A percentile compares a stretch with the other conserved stretches of the same genome.
Conservation (phyloP, 192 early-diverging fungal species). For the Linnemannia schmuckeri region DNA sequence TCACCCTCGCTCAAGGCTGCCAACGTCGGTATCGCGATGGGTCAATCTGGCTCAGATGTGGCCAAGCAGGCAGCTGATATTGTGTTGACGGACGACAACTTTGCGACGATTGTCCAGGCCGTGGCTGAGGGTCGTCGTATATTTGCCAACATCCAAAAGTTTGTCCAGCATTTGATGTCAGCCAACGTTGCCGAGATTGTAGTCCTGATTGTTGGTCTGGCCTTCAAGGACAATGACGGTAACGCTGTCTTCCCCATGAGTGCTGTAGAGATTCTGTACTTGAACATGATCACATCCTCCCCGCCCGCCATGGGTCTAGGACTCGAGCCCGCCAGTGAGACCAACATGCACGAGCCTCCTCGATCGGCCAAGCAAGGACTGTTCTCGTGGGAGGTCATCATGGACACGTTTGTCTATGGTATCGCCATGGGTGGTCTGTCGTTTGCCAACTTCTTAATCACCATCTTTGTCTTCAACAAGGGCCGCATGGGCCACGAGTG, state of each 20-base stretch:
- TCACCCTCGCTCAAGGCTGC: slow-evolving; percentile 78
- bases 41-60: slow-evolving; percentile 90
- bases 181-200: slow-evolving; percentile 81
- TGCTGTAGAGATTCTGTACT: slow-evolving; percentile 82
- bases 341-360: slow-evolving; percentile 80
- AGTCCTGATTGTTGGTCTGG: slow-evolving; percentile 77
- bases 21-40: slow-evolving; percentile 89
- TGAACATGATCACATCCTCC: slow-evolving; percentile 83
- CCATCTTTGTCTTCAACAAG: slow-evolving; percentile 70
- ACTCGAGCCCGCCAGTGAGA: slow-evolving; percentile 70
- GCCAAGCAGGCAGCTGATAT: slow-evolving; percentile 94
- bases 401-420: slow-evolving; percentile 78
- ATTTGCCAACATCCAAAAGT: slow-evolving; percentile 83
- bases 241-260: slow-evolving; percentile 79
- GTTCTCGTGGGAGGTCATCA: slow-evolving; percentile 70
- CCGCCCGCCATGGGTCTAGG: slow-evolving; percentile 85
- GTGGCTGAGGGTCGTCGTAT: slow-evolving; percentile 84
- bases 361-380: slow-evolving; percentile 68
- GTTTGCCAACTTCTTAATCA: slow-evolving; percentile 71
- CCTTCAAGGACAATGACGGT: slow-evolving; percentile 69
- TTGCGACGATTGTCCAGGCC: slow-evolving; percentile 84
- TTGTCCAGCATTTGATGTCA: slow-evolving; percentile 77
- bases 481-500: slow-evolving; percentile 69
- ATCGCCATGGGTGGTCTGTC: slow-evolving; percentile 70
- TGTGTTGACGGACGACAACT: slow-evolving; percentile 85